Conservation (phyloP, 2,329 filamentous ascomycete species). For the Talaromyces sp. region DNA sequence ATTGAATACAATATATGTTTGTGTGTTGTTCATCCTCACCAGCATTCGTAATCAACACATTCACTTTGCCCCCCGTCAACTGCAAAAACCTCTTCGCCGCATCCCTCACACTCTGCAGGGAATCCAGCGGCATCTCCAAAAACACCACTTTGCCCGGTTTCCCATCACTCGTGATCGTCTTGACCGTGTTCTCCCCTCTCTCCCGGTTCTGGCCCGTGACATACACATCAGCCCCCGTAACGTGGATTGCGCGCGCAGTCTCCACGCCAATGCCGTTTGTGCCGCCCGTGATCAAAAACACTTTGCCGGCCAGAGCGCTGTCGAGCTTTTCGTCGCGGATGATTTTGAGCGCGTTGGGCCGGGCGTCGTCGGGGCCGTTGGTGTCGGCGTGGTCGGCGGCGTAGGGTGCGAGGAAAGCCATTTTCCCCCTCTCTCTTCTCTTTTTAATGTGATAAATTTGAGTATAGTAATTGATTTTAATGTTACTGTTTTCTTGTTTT, state of each 20-base stretch:
- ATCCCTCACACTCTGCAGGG: constrained; percentile 1
- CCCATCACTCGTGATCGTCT: constrained; percentile 2
- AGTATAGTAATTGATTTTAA: neutral
- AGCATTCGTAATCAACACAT: constrained; percentile 10
- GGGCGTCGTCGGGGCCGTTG: constrained; percentile 6
- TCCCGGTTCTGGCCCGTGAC: constrained; percentile 5
- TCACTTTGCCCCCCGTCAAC: constrained; percentile 3
- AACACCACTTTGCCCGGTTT: constrained; percentile 7
- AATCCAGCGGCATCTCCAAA: constrained; percentile 7
- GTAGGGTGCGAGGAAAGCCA: constrained; percentile 5
- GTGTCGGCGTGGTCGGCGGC: constrained; percentile 4
- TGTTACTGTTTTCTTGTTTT: neutral
- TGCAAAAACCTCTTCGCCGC: constrained; percentile 2
- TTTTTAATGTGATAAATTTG: neutral
- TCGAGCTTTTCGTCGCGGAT: constrained; percentile 6
- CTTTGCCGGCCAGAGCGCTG: neutral
- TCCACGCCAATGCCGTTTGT: constrained; percentile 8
- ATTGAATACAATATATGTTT: too few relatives aligned
- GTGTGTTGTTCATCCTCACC: neutral
- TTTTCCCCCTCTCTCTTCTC: neutral
- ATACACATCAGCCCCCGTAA: constrained; percentile 9
- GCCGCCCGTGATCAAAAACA: constrained; percentile 5
- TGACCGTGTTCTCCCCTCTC: neutral
- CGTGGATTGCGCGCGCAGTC: constrained; percentile 7
- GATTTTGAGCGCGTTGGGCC: constrained; percentile 9